Percentiles rank a stretch among this genome's conserved stretches.
Conservation (phyloP, 179 eudicot genomes). For the Camellia oleifera region DNA sequence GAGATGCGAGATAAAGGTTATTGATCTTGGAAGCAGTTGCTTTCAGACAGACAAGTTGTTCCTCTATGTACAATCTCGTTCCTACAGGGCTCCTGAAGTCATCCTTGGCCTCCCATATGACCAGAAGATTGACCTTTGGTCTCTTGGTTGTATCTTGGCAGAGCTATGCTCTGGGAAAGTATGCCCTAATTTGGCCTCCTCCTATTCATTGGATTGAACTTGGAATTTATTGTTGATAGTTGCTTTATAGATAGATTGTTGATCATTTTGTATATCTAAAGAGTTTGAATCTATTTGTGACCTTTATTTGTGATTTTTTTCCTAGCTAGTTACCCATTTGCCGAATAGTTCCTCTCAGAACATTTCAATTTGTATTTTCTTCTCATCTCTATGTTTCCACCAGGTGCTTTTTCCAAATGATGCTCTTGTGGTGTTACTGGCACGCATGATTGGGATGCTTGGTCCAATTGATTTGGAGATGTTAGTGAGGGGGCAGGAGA, state of each 20-base stretch:
- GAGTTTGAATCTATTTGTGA: slow-evolving; percentile 2
- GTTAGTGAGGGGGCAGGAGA: slow-evolving; percentile 71
- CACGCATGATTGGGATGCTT: slow-evolving; percentile 70
- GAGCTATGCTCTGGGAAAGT: slow-evolving; percentile 92
- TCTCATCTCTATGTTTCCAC: slow-evolving; percentile 15
- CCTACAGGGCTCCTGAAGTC: slow-evolving; percentile 95
- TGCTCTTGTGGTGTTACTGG: slow-evolving; percentile 60
- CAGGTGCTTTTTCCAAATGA: slow-evolving; percentile 97
- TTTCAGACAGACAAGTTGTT: slow-evolving; percentile 67
- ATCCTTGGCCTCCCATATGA: slow-evolving; percentile 90
- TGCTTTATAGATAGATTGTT: not conserved
- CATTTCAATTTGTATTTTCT: not conserved
- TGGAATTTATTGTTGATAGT: not conserved
- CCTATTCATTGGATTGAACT: slow-evolving; percentile 2
- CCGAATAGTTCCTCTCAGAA: not conserved
- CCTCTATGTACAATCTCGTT: slow-evolving; percentile 89
- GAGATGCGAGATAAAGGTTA: slow-evolving; percentile 68
- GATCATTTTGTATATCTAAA: not conserved
- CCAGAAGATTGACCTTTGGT: slow-evolving; percentile 90
- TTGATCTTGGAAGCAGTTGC: slow-evolving; percentile 87
- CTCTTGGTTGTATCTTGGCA: slow-evolving; percentile 89
- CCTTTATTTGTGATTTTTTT: not conserved
- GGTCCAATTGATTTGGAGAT: slow-evolving; percentile 86
- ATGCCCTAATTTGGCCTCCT: slow-evolving; percentile 16
- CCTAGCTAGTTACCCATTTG: not conserved